phyloP scores from a whole-genome alignment of 2,329 filamentous ascomycete species.

The Xylaria sp. region DNA sequence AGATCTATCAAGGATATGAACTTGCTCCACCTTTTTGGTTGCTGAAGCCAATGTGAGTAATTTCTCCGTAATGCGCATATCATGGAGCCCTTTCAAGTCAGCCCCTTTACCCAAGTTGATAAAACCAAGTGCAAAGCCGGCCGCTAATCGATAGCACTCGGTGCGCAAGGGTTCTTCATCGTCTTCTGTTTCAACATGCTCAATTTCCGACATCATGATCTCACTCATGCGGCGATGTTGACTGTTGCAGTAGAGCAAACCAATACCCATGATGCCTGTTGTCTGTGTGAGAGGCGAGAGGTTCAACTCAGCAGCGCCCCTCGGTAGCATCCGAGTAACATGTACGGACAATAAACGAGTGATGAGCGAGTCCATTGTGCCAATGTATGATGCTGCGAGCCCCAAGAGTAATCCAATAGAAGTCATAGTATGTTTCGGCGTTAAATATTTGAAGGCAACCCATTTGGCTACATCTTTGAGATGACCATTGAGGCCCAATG shows the following conservation, averaged over 20 bases:
- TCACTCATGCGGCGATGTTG: constrained; percentile 99
- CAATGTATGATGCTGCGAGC: constrained; percentile 90
- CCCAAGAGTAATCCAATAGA: constrained; percentile 95
- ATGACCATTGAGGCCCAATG: constrained; percentile 92
- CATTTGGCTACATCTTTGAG: constrained; percentile 95
- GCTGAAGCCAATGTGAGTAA: constrained; percentile 86
- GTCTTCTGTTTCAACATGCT: constrained; percentile 81
- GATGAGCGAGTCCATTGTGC: constrained; percentile 96
- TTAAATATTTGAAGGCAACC: constrained; percentile 99
- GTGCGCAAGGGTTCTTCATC: constrained; percentile 88
- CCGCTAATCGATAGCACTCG: constrained; percentile 95
- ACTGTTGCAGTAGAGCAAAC: constrained; percentile 90
- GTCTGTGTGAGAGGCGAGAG: constrained; percentile 93
- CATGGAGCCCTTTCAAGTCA: constrained; percentile 87
- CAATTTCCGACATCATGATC: constrained; percentile 97
- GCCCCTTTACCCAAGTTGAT: constrained; percentile 95
- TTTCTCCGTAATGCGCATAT: constrained; percentile 92
- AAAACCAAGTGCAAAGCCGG: constrained; percentile 90
- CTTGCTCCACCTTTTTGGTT: constrained; percentile 89
- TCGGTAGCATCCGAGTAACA: constrained; percentile 91
- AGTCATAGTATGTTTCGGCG: constrained; percentile 98
- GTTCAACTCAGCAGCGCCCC: constrained; percentile 93
- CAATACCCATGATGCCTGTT: constrained; percentile 96
- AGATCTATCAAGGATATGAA: constrained; percentile 92
- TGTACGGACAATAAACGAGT: constrained; percentile 94